Percentiles rank a stretch among this genome's conserved stretches.
Evolutionary conservation across 139 green algal genomes (phyloP).

Genomic region (Raphidocelis subcapitata): DNA sequence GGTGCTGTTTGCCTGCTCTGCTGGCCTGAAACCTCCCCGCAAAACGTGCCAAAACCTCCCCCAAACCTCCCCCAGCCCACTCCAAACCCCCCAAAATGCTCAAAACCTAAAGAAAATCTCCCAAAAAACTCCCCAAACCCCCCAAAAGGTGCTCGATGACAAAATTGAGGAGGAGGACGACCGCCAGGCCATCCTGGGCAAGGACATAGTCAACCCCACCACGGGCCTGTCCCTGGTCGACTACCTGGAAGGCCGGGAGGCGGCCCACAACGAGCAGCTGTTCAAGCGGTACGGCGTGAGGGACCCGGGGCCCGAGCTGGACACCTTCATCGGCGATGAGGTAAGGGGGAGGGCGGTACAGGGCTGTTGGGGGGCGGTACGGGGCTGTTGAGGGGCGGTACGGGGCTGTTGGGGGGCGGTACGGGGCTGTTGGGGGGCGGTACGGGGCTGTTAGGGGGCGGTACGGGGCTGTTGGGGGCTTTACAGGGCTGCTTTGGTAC

Average conservation of each 20-base stretch:
- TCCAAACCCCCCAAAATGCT: no score
- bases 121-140: conserved; percentile 34
- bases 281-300: neutral
- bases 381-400: neutral
- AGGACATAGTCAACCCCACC: conserved; percentile 53
- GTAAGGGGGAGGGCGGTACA: neutral
- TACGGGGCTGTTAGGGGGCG: neutral
- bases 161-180: conserved; percentile 53
- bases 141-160: conserved; percentile 40
- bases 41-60: no score
- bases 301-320: conserved; percentile 2
- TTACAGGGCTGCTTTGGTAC: neutral
- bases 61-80: no score
- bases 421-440: neutral
- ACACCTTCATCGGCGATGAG: conserved; percentile 22
- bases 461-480: neutral
- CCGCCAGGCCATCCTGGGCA: conserved; percentile 50
- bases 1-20: no score
- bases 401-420: neutral
- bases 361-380: neutral
- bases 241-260: conserved; percentile 53
- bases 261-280: conserved; percentile 44
- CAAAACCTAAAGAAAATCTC: no score
- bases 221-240: conserved; percentile 42
- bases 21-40: no score